These are phyloP conservation scores for Boechera retrofracta DNA, from an alignment of 345 rosid genomes.

Conservation along the genomic window DNA sequence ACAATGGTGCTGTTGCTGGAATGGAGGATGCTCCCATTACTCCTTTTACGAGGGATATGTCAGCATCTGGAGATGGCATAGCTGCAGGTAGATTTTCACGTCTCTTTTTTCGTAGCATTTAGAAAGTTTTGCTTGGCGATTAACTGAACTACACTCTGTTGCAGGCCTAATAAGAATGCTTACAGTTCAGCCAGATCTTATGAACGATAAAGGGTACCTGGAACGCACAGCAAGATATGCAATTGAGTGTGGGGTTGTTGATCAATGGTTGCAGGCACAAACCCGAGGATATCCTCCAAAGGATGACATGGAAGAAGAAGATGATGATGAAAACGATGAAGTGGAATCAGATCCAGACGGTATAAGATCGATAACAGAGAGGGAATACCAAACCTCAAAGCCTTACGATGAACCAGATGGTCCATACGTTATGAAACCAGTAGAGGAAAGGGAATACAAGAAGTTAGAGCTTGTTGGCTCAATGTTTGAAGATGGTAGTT, in stretches of 20 bases:
- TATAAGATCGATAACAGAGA: conserved; percentile 68
- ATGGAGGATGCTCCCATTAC: conserved; percentile 85
- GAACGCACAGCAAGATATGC: conserved; percentile 69
- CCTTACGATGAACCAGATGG: conserved; percentile 48
- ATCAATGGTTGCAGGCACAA: conserved; percentile 76
- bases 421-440: conserved; percentile 47
- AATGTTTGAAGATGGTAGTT: conserved; percentile 42
- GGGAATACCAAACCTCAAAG: conserved; percentile 59
- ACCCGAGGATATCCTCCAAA: conserved; percentile 73
- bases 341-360: conserved; percentile 62
- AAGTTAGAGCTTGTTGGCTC: conserved; percentile 45
- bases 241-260: conserved; percentile 79
- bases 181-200: conserved; percentile 68
- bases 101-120: neutral
- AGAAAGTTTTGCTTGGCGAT: neutral
- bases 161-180: conserved; percentile 89
- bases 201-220: conserved; percentile 70
- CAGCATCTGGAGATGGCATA: conserved; percentile 93
- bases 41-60: conserved; percentile 83
- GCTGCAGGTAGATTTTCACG: conserved; percentile 65
- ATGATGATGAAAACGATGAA: conserved; percentile 53
- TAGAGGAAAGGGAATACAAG: conserved; percentile 43
- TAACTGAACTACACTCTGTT: conserved; percentile 29
- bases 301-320: conserved; percentile 59
- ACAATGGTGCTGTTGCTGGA: conserved; percentile 72